Evolutionary conservation across 2,329 filamentous ascomycete genomes (phyloP).

Genomic region (Fusarium papillatum): DNA sequence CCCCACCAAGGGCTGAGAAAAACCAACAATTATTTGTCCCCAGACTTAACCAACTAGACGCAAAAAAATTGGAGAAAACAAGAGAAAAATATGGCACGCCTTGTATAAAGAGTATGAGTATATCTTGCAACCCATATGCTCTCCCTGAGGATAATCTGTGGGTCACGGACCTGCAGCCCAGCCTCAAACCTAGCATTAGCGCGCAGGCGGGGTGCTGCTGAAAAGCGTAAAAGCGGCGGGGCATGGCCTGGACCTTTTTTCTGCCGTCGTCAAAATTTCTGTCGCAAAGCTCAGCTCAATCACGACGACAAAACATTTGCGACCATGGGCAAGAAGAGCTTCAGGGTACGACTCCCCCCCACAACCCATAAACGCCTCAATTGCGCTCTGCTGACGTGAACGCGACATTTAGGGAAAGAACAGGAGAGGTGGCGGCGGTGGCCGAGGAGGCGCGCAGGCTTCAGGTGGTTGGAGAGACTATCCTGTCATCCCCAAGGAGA

Average conservation of each 20-base stretch:
- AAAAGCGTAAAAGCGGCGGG: constrained; percentile 34
- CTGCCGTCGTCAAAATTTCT: constrained; percentile 41
- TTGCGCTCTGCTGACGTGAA: constrained; percentile 34
- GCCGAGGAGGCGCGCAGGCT: constrained; percentile 45
- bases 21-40: neutral
- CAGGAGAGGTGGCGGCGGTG: constrained; percentile 52
- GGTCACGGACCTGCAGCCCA: constrained; percentile 11
- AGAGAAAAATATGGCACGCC: neutral
- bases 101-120: neutral
- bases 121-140: neutral
- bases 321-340: constrained; percentile 54
- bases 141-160: neutral
- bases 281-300: constrained; percentile 39
- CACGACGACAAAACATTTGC: constrained; percentile 41
- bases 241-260: constrained; percentile 27
- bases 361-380: constrained; percentile 11
- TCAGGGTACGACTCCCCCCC: constrained; percentile 47
- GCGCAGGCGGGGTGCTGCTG: constrained; percentile 31
- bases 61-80: neutral
- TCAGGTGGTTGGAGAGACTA: constrained; percentile 52
- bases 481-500: constrained; percentile 74
- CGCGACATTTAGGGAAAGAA: constrained; percentile 50
- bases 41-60: neutral
- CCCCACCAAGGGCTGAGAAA: neutral
- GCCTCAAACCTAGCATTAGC: constrained; percentile 35